Evolutionary conservation across 768 basidiomycete species (phyloP).

Genomic region (Russula compacta): DNA sequence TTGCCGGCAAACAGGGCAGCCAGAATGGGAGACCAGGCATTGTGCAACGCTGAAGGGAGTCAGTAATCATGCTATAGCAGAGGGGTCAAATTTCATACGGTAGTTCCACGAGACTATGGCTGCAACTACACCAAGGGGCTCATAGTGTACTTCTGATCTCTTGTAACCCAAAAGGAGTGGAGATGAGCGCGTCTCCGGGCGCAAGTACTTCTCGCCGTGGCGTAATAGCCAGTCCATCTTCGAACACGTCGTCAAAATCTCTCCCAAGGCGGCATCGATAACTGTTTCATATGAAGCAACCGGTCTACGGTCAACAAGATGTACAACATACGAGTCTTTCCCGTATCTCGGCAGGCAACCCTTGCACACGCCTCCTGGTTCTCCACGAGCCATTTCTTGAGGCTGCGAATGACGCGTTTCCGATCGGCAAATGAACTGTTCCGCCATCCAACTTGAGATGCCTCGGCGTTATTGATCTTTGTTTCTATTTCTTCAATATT

Average conservation of each 20-base stretch:
- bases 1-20: conserved; percentile 90
- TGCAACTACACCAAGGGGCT: conserved; percentile 87
- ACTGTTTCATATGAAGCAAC: conserved; percentile 37
- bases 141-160: conserved; percentile 69
- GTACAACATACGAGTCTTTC: conserved; percentile 73
- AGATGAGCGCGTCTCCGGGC: conserved; percentile 59
- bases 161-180: conserved; percentile 71
- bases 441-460: conserved; percentile 68
- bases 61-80: neutral
- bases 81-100: conserved; percentile 39
- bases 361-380: conserved; percentile 82
- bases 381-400: conserved; percentile 87
- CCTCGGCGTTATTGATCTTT: conserved; percentile 59
- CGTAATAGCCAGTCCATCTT: conserved; percentile 90
- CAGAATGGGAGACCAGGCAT: conserved; percentile 88
- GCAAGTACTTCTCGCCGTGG: conserved; percentile 70
- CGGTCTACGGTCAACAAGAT: neutral
- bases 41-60: conserved; percentile 67
- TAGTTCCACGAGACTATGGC: conserved; percentile 96
- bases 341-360: conserved; percentile 88
- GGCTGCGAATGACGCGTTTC: conserved; percentile 71
- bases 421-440: conserved; percentile 70
- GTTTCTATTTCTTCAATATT: conserved; percentile 55
- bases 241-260: conserved; percentile 88
- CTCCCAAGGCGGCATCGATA: conserved; percentile 89